Evolutionary conservation across 163 green algal species (phyloP).

Genomic region (Scenedesmus sp.): DNA sequence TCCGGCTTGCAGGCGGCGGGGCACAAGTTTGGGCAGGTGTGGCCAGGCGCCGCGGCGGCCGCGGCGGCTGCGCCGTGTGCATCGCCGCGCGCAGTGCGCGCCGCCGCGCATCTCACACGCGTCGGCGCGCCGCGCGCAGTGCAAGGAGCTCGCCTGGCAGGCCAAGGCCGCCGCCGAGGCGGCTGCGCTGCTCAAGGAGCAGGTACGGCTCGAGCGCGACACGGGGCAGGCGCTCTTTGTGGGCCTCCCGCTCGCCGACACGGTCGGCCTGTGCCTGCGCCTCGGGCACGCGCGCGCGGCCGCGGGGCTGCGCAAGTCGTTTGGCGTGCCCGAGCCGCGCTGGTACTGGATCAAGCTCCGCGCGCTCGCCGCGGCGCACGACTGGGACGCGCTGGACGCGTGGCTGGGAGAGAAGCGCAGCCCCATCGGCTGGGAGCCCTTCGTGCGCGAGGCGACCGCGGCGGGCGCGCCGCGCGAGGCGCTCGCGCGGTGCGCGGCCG

Average conservation of each 20-base stretch:
- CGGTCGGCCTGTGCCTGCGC: conserved; percentile 60
- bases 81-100: too few relatives aligned
- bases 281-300: conserved; percentile 58
- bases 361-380: conserved; percentile 58
- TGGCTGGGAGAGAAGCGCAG: conserved; percentile 16
- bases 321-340: conserved; percentile 33
- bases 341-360: conserved; percentile 57
- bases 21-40: conserved; percentile 53
- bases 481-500: conserved; percentile 35
- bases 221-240: conserved; percentile 71
- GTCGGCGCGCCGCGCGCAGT: too few relatives aligned
- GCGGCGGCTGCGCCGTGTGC: too few relatives aligned
- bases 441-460: conserved; percentile 37
- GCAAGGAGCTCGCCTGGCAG: conserved; percentile 68
- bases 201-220: conserved; percentile 66
- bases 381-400: conserved; percentile 75
- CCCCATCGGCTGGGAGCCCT: conserved; percentile 54
- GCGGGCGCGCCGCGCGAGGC: conserved; percentile 43
- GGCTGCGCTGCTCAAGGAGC: conserved; percentile 50
- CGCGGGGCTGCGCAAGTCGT: conserved; percentile 20
- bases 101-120: too few relatives aligned
- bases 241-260: conserved; percentile 63
- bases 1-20: conserved; percentile 34
- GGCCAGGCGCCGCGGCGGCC: too few relatives aligned
- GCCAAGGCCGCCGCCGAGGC: conserved; percentile 57